Base-by-base conservation (phyloP, 2,329 filamentous ascomycete species). In the Pseudophaeomoniella oleicola region DNA sequence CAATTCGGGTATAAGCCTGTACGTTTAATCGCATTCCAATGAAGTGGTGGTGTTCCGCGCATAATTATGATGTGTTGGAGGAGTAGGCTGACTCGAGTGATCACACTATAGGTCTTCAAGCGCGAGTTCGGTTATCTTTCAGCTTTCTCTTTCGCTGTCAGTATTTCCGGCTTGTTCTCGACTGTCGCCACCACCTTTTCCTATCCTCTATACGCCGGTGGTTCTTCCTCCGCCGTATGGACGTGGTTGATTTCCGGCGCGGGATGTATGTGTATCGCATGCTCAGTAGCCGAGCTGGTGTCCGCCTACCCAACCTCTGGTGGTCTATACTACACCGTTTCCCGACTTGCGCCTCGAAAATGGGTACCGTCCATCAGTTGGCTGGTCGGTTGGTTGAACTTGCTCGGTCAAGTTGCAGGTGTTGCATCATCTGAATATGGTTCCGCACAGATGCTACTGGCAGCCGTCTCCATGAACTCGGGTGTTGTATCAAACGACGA, bases 91-190 rank as follows among this genome's bases (percentile, higher is more conserved):
- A n/a, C n/a, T n/a, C n/a, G n/a, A n/a, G n/a, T n/a, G n/a, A n/a
- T n/a, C n/a, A n/a, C n/a, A 40, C 36, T 44, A 11, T 47, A 67
- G 52, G 70, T 73, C 37, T 72, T 73, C 56, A 70, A 71, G 52
- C 64, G 71, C 43, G 69, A 75, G 46, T 75, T 75, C 44, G 63
- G 63, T 38, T 71, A 70, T 38, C 55, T 69, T 11, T 72, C 71
- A 43, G 70, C 68, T 42, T 72, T 76, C 52, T 74, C 69, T 37
- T 76, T 75, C 46, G 71, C 71, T 35, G 66, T 75, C 46, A 66
- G 62, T 46, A 70, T 75, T 45, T 65, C 60, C 34, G 70, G 69
- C 31, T 58, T 73, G 14, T 73, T 71, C 46, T 61, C 68, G 17
- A 72, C 68, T 5, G 62, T 69, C 40, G 64, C 67, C 45, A 72